Evolutionary conservation across 495 filamentous ascomycete species (phyloP).

Genomic region (Penicillium soppii): DNA sequence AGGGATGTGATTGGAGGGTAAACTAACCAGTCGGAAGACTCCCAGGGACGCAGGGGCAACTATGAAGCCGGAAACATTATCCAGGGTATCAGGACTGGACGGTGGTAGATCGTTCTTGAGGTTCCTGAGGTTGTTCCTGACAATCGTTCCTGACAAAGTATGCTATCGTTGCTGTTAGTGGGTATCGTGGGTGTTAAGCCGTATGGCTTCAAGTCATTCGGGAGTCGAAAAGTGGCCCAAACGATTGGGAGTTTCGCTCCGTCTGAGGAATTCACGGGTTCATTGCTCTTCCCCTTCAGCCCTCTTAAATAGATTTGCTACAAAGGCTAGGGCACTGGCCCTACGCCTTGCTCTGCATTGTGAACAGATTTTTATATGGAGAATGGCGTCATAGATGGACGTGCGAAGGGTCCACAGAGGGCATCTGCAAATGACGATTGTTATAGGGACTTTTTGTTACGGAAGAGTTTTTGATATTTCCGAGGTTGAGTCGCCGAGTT

Average conservation of each 20-base stretch:
- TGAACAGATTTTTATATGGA: conserved; percentile 11
- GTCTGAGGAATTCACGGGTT: neutral
- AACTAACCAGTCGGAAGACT: neutral
- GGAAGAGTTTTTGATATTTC: neutral
- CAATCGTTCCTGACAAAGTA: too few relatives aligned
- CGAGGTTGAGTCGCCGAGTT: too few relatives aligned
- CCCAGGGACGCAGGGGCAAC: neutral
- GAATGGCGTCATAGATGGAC: conserved; percentile 14
- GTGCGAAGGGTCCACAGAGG: neutral
- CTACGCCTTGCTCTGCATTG: conserved; percentile 5
- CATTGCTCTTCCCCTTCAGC: neutral
- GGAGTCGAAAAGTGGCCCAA: too few relatives aligned
- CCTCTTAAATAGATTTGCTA: conserved; percentile 10
- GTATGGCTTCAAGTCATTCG: too few relatives aligned
- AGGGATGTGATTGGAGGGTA: neutral
- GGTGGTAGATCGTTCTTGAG: too few relatives aligned
- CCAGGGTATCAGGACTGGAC: neutral
- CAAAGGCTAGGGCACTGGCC: conserved; percentile 12
- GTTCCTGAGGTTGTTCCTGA: too few relatives aligned
- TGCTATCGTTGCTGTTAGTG: too few relatives aligned
- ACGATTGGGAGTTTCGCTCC: neutral
- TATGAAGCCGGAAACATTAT: neutral
- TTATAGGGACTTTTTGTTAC: neutral
- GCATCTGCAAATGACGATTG: neutral
- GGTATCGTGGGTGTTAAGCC: too few relatives aligned